phyloP scores from a whole-genome alignment of 805 yeast genomes.

The Saccharomycopsis amapae region DNA sequence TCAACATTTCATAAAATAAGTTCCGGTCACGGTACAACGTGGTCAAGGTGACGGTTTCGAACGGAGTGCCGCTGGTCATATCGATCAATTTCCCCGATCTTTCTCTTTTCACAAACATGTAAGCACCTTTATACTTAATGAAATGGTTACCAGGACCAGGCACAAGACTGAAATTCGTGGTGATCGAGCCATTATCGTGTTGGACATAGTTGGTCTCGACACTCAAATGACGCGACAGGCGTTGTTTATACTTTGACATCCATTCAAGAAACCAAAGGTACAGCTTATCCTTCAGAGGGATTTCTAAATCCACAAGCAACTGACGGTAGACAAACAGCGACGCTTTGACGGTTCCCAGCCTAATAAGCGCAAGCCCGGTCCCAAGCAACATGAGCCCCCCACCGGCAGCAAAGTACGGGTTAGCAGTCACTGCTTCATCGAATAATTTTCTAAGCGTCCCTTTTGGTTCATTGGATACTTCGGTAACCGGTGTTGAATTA shows the following conservation, averaged over 20 bases:
- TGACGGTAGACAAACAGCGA: slow-evolving; percentile 72
- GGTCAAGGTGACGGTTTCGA: slow-evolving; percentile 91
- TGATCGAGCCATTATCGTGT: slow-evolving; percentile 87
- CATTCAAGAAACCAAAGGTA: slow-evolving; percentile 93
- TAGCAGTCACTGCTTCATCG: slow-evolving; percentile 51
- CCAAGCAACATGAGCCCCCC: slow-evolving; percentile 96
- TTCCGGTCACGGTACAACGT: slow-evolving; percentile 77
- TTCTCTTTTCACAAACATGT: slow-evolving; percentile 82
- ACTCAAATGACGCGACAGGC: slow-evolving; percentile 76
- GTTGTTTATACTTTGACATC: slow-evolving; percentile 79
- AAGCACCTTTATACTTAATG: slow-evolving; percentile 78
- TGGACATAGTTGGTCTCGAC: slow-evolving; percentile 83
- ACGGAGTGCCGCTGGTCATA: slow-evolving; percentile 85
- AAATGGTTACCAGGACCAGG: slow-evolving; percentile 98
- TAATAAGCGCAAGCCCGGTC: slow-evolving; percentile 72
- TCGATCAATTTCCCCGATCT: slow-evolving; percentile 85
- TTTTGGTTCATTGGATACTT: too few relatives aligned
- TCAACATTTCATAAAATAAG: slow-evolving; percentile 60
- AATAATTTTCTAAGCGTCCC: slow-evolving; percentile 29
- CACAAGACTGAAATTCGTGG: slow-evolving; percentile 81
- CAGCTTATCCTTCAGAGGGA: slow-evolving; percentile 87
- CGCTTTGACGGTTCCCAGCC: slow-evolving; percentile 58
- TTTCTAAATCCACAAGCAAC: slow-evolving; percentile 84
- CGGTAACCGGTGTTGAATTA: too few relatives aligned
- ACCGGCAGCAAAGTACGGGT: slow-evolving; percentile 98